Base-by-base conservation (phyloP, 805 yeast species). In the Myxozyma monticola region DNA sequence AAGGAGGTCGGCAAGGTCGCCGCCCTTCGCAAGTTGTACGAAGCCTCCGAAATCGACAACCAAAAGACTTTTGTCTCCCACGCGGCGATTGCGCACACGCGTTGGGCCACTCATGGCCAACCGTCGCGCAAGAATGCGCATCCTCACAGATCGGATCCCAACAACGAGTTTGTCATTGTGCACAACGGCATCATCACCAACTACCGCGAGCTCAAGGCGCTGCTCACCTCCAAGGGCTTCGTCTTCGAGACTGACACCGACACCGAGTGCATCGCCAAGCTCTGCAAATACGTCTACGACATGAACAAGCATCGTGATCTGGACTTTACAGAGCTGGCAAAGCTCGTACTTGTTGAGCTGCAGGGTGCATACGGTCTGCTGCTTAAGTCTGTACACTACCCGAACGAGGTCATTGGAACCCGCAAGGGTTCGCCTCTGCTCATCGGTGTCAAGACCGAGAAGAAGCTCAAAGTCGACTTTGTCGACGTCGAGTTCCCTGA, bases 51-150 rank as follows among this genome's bases (percentile, higher is more conserved):
- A 39, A 77, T 83, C 50, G 79, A 85, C 63, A 76, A 84, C 61
- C 70, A 76, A 25, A 81, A 79, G 54, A 76, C 80, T 18, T 89
- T 88, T 66, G 83, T 80, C 62, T 81, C 84, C 68, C 99, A 93
- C 67, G 89, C 83, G 54, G 99, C 96, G 67, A 93, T 93, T 68
- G 98, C 99, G 21, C 99, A 93, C 72, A 93, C 99, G 12, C 86
- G 99, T 76, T 93, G 99, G 99, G 99, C 99, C 44, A 93, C 99
- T 33, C 99, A 93, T 70, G 99, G 99, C 71, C 87, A 83, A 63
- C 97, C 97, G 50, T 81, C 80, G 60, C 80, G 77, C 56, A 62
- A 70, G 55, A 93, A 93, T 76, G 93, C 98, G 68, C 99, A 93
- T 69, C 99, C 99, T 42, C 98, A 91, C 68, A 76, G 91, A 59